Evolutionary conservation across 805 yeast genomes (phyloP).

Genomic region (Barnettozyma wickerhamii): DNA sequence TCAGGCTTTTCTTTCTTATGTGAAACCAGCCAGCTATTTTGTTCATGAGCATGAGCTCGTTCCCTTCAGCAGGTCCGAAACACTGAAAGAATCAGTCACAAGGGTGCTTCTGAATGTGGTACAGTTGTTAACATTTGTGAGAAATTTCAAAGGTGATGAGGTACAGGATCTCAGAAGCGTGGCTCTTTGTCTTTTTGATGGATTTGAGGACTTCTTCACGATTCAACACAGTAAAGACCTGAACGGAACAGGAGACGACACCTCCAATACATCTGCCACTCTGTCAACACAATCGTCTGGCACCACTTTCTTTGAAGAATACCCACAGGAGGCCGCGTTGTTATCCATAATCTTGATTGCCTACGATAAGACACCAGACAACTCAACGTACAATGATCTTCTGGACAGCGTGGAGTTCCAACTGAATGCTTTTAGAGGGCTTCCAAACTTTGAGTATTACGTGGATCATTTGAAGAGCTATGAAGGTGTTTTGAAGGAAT

Average conservation of each 20-base stretch:
- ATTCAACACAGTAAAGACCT: neutral
- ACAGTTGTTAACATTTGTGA: constrained; percentile 13
- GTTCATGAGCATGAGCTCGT: constrained; percentile 15
- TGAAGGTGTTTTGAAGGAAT: neutral
- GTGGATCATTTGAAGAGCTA: constrained; percentile 4
- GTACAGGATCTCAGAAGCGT: constrained; percentile 5
- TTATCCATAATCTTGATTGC: constrained; percentile 9
- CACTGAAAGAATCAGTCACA: constrained; percentile 11
- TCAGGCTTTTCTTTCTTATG: constrained; percentile 13
- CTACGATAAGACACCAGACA: constrained; percentile 5
- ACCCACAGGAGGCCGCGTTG: constrained; percentile 12
- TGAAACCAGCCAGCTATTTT: constrained; percentile 19
- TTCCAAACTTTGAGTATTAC: constrained; percentile 5
- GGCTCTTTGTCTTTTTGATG: constrained; percentile 7
- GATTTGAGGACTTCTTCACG: constrained; percentile 7
- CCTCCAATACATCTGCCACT: neutral
- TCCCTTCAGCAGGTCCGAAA: constrained; percentile 5
- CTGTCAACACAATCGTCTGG: neutral
- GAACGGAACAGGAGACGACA: too few relatives aligned
- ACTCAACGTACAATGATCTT: constrained; percentile 3
- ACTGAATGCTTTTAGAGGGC: neutral
- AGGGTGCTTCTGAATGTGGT: constrained; percentile 17
- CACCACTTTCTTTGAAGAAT: constrained; percentile 7
- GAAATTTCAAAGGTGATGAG: constrained; percentile 9
- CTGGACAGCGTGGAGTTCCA: neutral